Conservation (phyloP, 2,329 filamentous ascomycete species). For the Alternaria conjuncta region DNA sequence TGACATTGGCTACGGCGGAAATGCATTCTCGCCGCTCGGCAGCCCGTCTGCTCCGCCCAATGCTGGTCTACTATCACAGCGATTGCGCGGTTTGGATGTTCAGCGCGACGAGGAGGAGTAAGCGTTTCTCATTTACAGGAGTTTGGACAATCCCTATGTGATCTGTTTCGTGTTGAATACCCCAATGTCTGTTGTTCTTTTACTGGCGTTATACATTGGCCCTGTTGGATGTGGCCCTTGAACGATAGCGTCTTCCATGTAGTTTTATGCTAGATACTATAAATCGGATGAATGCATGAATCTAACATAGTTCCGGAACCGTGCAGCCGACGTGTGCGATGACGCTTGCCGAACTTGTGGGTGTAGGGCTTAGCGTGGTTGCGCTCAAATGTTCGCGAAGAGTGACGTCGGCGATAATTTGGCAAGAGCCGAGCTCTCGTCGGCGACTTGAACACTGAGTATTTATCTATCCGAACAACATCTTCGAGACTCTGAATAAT, state of each 20-base stretch:
- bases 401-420: conserved; percentile 33
- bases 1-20: conserved; percentile 57
- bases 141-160: background rate
- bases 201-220: background rate
- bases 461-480: background rate
- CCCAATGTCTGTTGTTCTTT: background rate
- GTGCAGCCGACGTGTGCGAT: background rate
- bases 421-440: conserved; percentile 24
- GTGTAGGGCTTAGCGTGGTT: conserved; percentile 11
- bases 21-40: conserved; percentile 38
- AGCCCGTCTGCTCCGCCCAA: conserved; percentile 64
- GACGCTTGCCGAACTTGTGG: background rate
- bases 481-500: too few relatives aligned
- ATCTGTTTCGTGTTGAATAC: conserved; percentile 1
- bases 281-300: too few relatives aligned
- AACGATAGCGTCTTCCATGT: too few relatives aligned
- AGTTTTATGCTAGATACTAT: too few relatives aligned
- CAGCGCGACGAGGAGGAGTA: conserved; percentile 35
- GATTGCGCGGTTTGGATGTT: conserved; percentile 68
- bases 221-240: background rate
- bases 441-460: conserved; percentile 1
- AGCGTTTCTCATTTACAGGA: background rate
- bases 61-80: conserved; percentile 73
- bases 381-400: conserved; percentile 12
- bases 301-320: background rate